These are phyloP conservation scores for Acephala macrosclerotiorum DNA, from an alignment of 2,329 filamentous ascomycete species.

Conservation along the genomic window DNA sequence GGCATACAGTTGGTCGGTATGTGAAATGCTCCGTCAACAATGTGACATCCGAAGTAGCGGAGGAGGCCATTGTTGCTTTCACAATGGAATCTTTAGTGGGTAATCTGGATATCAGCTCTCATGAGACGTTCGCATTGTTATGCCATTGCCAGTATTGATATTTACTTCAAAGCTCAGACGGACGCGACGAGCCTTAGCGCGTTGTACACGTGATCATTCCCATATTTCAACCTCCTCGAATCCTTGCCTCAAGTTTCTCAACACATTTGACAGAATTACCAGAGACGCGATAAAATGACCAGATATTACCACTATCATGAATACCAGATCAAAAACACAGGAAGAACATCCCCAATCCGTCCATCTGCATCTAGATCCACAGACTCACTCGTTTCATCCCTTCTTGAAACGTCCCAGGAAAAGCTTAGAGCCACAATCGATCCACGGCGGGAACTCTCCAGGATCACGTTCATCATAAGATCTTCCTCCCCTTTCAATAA, in stretches of 20 bases:
- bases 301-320: not conserved
- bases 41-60: conserved; percentile 52
- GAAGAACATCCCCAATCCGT: not conserved
- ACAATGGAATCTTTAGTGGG: not conserved
- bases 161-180: not conserved
- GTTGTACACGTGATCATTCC: not conserved
- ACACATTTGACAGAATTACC: not conserved
- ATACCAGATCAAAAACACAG: not conserved
- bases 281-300: conserved; percentile 2
- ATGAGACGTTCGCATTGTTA: not conserved
- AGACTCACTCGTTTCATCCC: conserved; percentile 12
- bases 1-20: conserved; percentile 86
- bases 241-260: not conserved
- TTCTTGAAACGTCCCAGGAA: conserved; percentile 12
- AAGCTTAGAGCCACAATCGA: not conserved
- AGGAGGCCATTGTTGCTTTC: conserved; percentile 34
- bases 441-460: conserved; percentile 12
- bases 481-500: conserved; percentile 1
- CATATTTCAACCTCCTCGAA: not conserved
- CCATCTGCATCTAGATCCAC: not conserved
- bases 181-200: conserved; percentile 6
- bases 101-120: not conserved
- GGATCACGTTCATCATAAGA: conserved; percentile 19
- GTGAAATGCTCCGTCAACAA: conserved; percentile 95
- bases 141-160: not conserved